Evolutionary conservation across 1,284 basidiomycete genomes (phyloP).

Genomic region (Leccinum insigne): DNA sequence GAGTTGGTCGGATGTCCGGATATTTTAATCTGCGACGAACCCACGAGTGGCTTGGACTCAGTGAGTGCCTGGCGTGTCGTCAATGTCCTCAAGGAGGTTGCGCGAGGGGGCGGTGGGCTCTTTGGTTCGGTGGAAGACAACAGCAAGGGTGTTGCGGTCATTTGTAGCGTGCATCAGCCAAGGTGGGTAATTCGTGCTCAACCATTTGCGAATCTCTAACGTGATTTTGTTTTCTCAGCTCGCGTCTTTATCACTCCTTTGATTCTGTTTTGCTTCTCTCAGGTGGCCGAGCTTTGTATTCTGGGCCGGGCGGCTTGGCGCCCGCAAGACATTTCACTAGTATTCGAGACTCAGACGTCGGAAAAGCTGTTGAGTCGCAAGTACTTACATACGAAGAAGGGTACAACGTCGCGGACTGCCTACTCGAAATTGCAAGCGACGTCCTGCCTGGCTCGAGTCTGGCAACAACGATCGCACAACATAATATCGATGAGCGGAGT

Average conservation of each 20-base stretch:
- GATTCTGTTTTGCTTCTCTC: slow-evolving; percentile 80
- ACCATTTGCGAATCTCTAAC: not conserved
- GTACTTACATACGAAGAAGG: slow-evolving; percentile 56
- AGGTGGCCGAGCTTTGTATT: slow-evolving; percentile 79
- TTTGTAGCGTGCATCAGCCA: slow-evolving; percentile 88
- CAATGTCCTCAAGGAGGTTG: slow-evolving; percentile 71
- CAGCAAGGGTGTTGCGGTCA: slow-evolving; percentile 52
- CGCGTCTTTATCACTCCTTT: slow-evolving; percentile 83
- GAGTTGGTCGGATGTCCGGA: slow-evolving; percentile 82
- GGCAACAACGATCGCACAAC: not conserved
- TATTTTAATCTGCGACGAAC: slow-evolving; percentile 82
- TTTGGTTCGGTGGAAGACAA: slow-evolving; percentile 21
- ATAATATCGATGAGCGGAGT: slow-evolving; percentile 21
- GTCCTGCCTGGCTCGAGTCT: slow-evolving; percentile 47
- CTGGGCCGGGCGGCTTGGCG: slow-evolving; percentile 68
- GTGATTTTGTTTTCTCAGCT: slow-evolving; percentile 40
- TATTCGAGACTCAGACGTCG: slow-evolving; percentile 36
- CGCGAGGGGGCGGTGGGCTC: slow-evolving; percentile 50
- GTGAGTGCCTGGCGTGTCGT: slow-evolving; percentile 84
- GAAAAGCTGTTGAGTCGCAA: slow-evolving; percentile 35
- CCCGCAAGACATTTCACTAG: slow-evolving; percentile 65
- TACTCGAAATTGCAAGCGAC: slow-evolving; percentile 82
- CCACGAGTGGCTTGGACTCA: slow-evolving; percentile 83
- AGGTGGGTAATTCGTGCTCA: slow-evolving; percentile 42
- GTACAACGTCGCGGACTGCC: slow-evolving; percentile 89